Evolutionary conservation across 257 asterid genomes (phyloP), one percentile per base, ranked within the genome.

Genomic region (Petunia secreta): DNA sequence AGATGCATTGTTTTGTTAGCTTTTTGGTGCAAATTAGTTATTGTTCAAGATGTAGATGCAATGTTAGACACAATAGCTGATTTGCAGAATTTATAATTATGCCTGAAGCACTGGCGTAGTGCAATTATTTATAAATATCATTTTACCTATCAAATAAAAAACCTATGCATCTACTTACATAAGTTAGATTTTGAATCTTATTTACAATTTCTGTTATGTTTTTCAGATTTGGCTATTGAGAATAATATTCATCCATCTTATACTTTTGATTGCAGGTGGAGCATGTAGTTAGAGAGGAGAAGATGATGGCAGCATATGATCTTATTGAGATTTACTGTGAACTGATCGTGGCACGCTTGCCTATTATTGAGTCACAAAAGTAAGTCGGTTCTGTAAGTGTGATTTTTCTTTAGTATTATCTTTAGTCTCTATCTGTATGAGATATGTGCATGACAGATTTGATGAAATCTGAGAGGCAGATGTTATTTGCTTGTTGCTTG

Each of bases 241-340:
- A 25, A 71, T 46, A 71, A 48, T 71, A 34, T 71, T 71, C 34
- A 71, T 81, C 13, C 67, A 75, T 75, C 36, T 78, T 54, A 65
- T 39, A 66, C 69, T 63, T 46, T 25, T 9, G 60, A 80, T 84
- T 83, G 83, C 91, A 95, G 99, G 99, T 95, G 76, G 98, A 93
- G 75, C 99, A 95, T 88, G 98, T 95, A 73, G 85, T 93, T 82
- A 89, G 97, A 88, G 99, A 95, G 89, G 97, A 95, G 92, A 93
- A 95, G 90, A 89, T 90, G 96, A 89, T 91, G 89, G 92, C 97
- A 10, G 99, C 99, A 43, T 95, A 91, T 79, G 99, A 93, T 75
- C 97, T 93, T 80, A 91, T 95, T 39, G 93, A 87, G 87, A 89
- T 95, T 82, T 95, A 95, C 78, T 93, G 96, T 60, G 99, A 95